phyloP scores from a whole-genome alignment of 129 eudicot species.

The Escallonia rubra region DNA sequence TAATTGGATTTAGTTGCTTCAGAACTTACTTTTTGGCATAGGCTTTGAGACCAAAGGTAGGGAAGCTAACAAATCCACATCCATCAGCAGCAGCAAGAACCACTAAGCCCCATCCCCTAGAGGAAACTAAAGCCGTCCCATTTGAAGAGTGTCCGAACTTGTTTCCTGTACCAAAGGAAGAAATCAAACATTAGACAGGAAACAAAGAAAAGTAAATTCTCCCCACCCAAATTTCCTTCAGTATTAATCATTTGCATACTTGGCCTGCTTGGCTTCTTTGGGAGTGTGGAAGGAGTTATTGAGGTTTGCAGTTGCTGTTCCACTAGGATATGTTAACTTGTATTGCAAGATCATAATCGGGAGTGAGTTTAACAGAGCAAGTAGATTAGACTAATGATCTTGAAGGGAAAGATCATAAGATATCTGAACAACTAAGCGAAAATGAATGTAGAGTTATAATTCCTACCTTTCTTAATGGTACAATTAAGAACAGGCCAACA shows the following conservation, averaged over 20 bases:
- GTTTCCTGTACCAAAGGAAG: conserved; percentile 26
- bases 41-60: not conserved
- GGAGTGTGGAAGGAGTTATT: conserved; percentile 64
- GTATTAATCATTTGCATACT: conserved; percentile 15
- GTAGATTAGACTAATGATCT: too few species aligned
- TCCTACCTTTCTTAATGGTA: conserved; percentile 63
- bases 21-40: not conserved
- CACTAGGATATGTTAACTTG: conserved; percentile 59
- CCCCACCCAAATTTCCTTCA: too few species aligned
- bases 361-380: not conserved
- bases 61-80: not conserved
- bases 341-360: conserved; percentile 49
- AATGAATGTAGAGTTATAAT: too few species aligned
- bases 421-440: too few species aligned
- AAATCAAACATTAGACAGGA: too few species aligned
- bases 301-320: conserved; percentile 59
- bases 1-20: too few species aligned
- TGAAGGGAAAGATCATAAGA: too few species aligned
- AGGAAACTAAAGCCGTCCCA: conserved; percentile 11
- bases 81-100: not conserved
- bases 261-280: conserved; percentile 49
- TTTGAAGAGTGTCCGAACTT: conserved; percentile 29
- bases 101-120: not conserved
- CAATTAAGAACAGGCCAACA: conserved; percentile 56
- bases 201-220: too few species aligned